Percentiles rank a stretch among this genome's conserved stretches.
phyloP scores from a whole-genome alignment of 2,329 filamentous ascomycete species.

The Cercospora sp. region DNA sequence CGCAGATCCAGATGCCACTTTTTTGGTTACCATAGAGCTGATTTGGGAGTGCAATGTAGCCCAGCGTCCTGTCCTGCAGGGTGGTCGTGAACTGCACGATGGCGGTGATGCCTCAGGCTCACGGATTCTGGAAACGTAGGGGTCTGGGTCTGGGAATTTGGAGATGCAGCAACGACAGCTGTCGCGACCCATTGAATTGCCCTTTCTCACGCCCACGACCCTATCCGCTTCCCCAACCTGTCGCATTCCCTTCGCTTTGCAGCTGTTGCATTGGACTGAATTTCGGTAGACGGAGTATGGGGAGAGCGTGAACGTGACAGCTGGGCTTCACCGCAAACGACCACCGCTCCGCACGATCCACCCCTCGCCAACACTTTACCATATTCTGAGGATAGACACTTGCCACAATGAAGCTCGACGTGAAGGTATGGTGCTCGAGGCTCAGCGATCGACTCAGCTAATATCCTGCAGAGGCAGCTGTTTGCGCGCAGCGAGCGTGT shows the following conservation, averaged over 20 bases:
- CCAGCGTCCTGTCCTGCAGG: too few relatives aligned
- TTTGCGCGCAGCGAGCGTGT: conserved; percentile 92
- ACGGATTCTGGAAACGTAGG: not conserved
- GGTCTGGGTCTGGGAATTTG: conserved; percentile 6
- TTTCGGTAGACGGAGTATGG: conserved; percentile 1
- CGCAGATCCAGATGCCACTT: not conserved
- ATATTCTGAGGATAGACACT: conserved; percentile 23
- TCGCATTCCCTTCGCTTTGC: not conserved
- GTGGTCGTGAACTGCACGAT: not conserved
- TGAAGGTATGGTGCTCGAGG: conserved; percentile 50
- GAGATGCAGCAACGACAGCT: conserved; percentile 4
- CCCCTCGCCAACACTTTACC: not conserved
- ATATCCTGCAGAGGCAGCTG: conserved; percentile 66
- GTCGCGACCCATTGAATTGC: conserved; percentile 6
- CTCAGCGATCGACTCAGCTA: conserved; percentile 34
- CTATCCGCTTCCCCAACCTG: not conserved
- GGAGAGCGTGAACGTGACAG: conserved; percentile 7
- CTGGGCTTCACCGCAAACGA: conserved; percentile 11
- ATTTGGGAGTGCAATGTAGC: too few relatives aligned
- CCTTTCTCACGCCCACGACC: not conserved
- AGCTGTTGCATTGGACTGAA: not conserved
- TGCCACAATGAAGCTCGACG: conserved; percentile 57
- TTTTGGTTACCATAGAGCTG: too few relatives aligned
- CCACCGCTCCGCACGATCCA: not conserved
- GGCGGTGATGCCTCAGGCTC: not conserved